phyloP scores from a whole-genome alignment of 257 asterid genomes.

The Petunia secreta region DNA sequence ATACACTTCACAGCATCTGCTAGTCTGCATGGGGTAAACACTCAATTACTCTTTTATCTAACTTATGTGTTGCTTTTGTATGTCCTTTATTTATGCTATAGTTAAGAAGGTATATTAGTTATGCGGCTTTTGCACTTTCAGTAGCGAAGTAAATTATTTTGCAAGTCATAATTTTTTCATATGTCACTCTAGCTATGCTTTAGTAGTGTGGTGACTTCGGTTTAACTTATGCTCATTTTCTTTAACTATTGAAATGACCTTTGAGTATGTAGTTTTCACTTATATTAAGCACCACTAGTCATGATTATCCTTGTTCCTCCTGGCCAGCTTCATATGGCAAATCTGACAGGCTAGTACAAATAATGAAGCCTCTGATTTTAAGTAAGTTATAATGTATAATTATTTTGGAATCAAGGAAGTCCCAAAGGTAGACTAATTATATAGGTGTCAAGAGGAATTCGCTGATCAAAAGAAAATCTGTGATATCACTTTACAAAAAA shows the following conservation, averaged over 20 bases:
- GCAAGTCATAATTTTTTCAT: not conserved
- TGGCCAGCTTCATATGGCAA: not conserved
- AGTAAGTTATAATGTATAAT: not conserved
- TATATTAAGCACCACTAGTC: not conserved
- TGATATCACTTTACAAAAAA: not conserved
- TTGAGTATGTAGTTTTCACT: not conserved
- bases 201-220: not conserved
- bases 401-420: not conserved
- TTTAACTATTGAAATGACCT: conserved; percentile 4
- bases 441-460: not conserved
- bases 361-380: not conserved
- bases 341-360: not conserved
- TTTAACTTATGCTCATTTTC: not conserved
- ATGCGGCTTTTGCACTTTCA: conserved; percentile 1
- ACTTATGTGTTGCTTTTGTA: not conserved
- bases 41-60: conserved; percentile 23
- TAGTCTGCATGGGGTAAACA: conserved; percentile 89
- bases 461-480: conserved; percentile 7
- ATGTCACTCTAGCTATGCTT: not conserved
- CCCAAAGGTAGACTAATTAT: not conserved
- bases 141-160: not conserved
- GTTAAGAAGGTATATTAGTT: not conserved
- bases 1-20: conserved; percentile 88
- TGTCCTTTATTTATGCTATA: conserved; percentile 1
- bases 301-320: conserved; percentile 20